Evolutionary conservation across 1,284 basidiomycete genomes (phyloP).

Genomic region (Leccinum angustisporum): DNA sequence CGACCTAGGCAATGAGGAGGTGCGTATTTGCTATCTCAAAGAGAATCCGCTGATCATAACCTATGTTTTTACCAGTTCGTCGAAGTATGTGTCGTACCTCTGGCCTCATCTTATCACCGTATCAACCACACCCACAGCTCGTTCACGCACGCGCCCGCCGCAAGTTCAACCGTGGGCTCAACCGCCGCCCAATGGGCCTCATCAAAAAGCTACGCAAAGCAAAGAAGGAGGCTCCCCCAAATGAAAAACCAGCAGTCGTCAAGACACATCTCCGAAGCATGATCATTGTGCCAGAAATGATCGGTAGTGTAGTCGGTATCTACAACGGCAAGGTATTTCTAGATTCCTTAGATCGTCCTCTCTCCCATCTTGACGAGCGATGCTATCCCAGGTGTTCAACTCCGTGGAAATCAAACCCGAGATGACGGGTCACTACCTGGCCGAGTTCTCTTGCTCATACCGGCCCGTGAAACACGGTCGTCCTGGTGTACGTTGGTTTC

Average conservation of each 20-base stretch:
- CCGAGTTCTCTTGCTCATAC: slow-evolving; percentile 94
- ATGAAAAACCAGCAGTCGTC: slow-evolving; percentile 98
- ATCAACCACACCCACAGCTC: slow-evolving; percentile 53
- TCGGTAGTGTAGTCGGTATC: slow-evolving; percentile 93
- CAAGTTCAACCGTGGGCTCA: slow-evolving; percentile 98
- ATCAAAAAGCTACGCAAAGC: slow-evolving; percentile 99
- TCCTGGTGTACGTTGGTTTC: slow-evolving; percentile 68
- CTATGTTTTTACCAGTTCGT: slow-evolving; percentile 54
- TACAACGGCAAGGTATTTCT: slow-evolving; percentile 90
- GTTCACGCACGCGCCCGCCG: slow-evolving; percentile 98
- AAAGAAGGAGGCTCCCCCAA: slow-evolving; percentile 97
- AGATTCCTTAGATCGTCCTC: slow-evolving; percentile 1
- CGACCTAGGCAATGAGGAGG: slow-evolving; percentile 94
- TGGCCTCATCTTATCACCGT: slow-evolving; percentile 8
- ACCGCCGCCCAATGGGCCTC: slow-evolving; percentile 97
- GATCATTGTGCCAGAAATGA: slow-evolving; percentile 99
- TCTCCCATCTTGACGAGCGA: slow-evolving; percentile 2
- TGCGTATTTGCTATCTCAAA: slow-evolving; percentile 38
- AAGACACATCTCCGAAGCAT: slow-evolving; percentile 99
- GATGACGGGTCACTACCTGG: slow-evolving; percentile 99
- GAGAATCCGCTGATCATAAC: background rate
- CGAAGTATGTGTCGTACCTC: slow-evolving; percentile 51
- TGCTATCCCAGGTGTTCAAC: slow-evolving; percentile 77
- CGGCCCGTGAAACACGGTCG: slow-evolving; percentile 99
- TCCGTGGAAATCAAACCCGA: slow-evolving; percentile 99